A percentile compares a stretch with the other conserved stretches of the same genome.
These are phyloP conservation scores for Blastocystis sp. DNA, from an alignment of 352 stramenopile genomes.

Conservation along the genomic window DNA sequence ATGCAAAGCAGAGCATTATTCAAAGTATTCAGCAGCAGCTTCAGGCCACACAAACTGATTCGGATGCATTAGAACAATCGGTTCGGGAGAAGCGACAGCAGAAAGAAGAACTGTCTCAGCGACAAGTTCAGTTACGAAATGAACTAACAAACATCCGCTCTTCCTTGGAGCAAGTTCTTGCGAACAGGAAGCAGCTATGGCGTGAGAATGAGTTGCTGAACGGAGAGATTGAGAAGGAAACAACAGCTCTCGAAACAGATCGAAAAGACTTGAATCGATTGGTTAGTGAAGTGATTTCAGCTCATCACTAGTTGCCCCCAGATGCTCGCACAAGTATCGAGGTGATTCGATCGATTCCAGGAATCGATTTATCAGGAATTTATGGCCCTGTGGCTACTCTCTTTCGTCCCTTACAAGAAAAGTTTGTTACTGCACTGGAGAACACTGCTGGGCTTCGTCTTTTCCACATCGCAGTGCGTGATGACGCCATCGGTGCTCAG, in stretches of 20 bases:
- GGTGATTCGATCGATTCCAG: not conserved
- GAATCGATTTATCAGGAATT: not conserved
- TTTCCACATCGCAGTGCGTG: slow-evolving; percentile 98
- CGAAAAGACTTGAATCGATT: slow-evolving; percentile 61
- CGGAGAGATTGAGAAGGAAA: slow-evolving; percentile 34
- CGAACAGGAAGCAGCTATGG: slow-evolving; percentile 11
- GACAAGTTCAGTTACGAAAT: slow-evolving; percentile 66
- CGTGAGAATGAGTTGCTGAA: slow-evolving; percentile 57
- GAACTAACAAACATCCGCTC: slow-evolving; percentile 64
- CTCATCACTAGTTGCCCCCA: not conserved
- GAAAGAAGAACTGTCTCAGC: slow-evolving; percentile 69
- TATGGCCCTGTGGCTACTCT: not conserved
- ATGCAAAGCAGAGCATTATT: slow-evolving; percentile 69
- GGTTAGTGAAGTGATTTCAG: not conserved
- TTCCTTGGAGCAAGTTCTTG: slow-evolving; percentile 31
- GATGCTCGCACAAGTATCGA: slow-evolving; percentile 10
- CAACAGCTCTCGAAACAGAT: slow-evolving; percentile 32
- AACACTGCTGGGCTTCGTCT: slow-evolving; percentile 87
- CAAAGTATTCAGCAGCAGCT: slow-evolving; percentile 67
- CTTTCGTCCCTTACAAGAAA: slow-evolving; percentile 68
- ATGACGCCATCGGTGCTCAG: slow-evolving; percentile 84
- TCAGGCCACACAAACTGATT: slow-evolving; percentile 63
- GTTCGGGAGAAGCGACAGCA: slow-evolving; percentile 13
- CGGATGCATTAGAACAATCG: slow-evolving; percentile 35
- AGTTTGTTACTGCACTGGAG: slow-evolving; percentile 88